Evolutionary conservation across 495 filamentous ascomycete species (phyloP).

Genomic region (Thermothielavioides terrestris): DNA sequence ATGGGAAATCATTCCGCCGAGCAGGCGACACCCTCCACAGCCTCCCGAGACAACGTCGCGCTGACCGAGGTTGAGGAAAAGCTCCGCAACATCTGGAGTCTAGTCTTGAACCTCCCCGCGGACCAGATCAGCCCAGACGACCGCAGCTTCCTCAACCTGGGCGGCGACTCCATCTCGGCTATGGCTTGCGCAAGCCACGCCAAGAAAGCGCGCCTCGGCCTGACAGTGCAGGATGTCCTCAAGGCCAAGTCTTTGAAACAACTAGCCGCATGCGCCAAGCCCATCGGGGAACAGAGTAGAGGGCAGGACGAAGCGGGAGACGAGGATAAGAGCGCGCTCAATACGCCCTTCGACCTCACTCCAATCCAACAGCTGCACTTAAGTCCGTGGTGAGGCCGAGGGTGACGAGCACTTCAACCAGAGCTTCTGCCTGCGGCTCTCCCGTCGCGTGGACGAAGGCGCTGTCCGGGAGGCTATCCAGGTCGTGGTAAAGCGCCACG

Average conservation of each 20-base stretch:
- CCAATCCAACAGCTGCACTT: slow-evolving; percentile 55
- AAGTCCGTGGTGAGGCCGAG: slow-evolving; percentile 35
- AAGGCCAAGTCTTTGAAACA: slow-evolving; percentile 35
- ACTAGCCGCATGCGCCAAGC: slow-evolving; percentile 3
- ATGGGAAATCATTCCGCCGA: not conserved
- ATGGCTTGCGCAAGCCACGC: slow-evolving; percentile 37
- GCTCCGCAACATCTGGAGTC: slow-evolving; percentile 20
- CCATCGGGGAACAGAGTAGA: slow-evolving; percentile 1
- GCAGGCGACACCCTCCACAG: not conserved
- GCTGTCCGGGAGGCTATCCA: slow-evolving; percentile 38
- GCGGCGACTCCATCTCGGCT: slow-evolving; percentile 58
- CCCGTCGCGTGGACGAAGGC: slow-evolving; percentile 27
- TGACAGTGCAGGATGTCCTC: slow-evolving; percentile 38
- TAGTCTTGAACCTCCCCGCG: slow-evolving; percentile 16
- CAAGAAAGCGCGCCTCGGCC: slow-evolving; percentile 11
- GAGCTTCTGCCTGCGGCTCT: slow-evolving; percentile 47
- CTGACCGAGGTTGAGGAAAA: slow-evolving; percentile 14
- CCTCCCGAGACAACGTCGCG: not conserved
- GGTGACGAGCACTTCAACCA: slow-evolving; percentile 54
- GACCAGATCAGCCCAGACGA: slow-evolving; percentile 35
- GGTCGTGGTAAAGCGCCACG: slow-evolving; percentile 45
- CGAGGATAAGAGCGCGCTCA: not conserved
- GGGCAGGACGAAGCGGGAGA: not conserved
- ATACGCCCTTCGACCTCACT: slow-evolving; percentile 32
- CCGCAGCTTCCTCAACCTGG: slow-evolving; percentile 47